These are phyloP conservation scores for Colletotrichum euphorbiae DNA, from an alignment of 2,329 filamentous ascomycete genomes.

Conservation along the genomic window DNA sequence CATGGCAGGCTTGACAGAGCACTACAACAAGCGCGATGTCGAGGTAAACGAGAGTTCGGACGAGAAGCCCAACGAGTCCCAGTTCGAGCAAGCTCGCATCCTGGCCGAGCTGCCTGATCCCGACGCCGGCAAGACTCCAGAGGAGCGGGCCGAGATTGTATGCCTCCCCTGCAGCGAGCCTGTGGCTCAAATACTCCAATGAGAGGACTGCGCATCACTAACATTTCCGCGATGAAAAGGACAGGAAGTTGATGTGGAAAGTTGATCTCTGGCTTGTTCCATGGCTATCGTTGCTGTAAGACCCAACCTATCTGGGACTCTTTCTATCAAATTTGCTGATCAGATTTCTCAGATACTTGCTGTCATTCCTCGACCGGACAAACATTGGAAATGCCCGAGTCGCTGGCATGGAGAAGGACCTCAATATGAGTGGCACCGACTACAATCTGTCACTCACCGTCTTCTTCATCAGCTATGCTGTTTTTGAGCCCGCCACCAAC, in stretches of 20 bases:
- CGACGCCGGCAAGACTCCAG: constrained; percentile 73
- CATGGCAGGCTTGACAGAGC: constrained; percentile 29
- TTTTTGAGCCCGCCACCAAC: constrained; percentile 74
- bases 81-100: constrained; percentile 46
- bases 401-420: constrained; percentile 44
- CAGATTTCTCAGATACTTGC: constrained; percentile 39
- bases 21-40: constrained; percentile 31
- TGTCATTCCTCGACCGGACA: constrained; percentile 46
- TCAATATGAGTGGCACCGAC: constrained; percentile 51
- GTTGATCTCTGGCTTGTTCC: constrained; percentile 72
- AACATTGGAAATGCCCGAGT: constrained; percentile 46
- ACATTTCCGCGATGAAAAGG: constrained; percentile 54
- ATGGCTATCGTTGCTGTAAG: constrained; percentile 56
- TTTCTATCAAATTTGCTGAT: neutral
- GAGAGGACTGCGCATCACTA: neutral
- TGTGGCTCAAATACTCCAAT: neutral
- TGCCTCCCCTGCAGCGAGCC: constrained; percentile 44
- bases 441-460: constrained; percentile 72
- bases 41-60: constrained; percentile 37
- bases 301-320: neutral
- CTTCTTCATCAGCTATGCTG: constrained; percentile 77
- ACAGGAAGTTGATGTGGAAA: constrained; percentile 71
- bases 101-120: constrained; percentile 50
- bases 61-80: constrained; percentile 32
- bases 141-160: constrained; percentile 72